Evolutionary conservation across 345 rosid species (phyloP), one percentile per base, ranked within the genome.

Genomic region (Aethionema arabicum): DNA sequence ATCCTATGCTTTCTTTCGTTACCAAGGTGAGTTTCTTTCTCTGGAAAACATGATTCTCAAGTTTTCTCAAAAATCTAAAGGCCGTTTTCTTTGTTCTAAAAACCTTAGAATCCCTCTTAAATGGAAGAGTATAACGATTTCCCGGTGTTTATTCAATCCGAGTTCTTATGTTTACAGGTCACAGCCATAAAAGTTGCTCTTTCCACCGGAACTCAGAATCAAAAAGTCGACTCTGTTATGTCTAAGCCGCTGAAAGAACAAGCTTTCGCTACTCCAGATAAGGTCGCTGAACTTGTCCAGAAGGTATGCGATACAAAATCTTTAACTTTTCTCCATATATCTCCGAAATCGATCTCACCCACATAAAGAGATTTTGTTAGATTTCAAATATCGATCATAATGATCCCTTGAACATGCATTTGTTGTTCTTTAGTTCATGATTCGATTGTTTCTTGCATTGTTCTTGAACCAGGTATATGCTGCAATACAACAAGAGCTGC

Each of bases 1-100:
- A 93, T 78, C 97, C 99, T 58, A 85, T 93, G 96, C 99, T 93
- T 74, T 93, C 96, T 29, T 93, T 93, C 77, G 90, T 77, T n/a
- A 78, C 97, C 72, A 90, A 93, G 97, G 99, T 92, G 63, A 11
- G 63, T 52, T 68, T 59, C 60, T 77, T 15, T n/a, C 30, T 5
- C 4, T 32, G 4, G 11, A 13, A 36, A 37, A 7, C 11, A 33
- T 32, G 21, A 5, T 52, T 58, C 36, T 45, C 43, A 41, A 50
- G 39, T 21, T 27, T 44, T 50, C 51, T 50, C 12, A 33, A 59
- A 43, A 43, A 35, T 42, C 27, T 59, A 33, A 5, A 42, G 11
- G 15, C 41, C 11, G 2, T 49, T 6, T 2, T 40, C n/a, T 8
- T 3, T 2, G 4, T 6, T 40, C 11, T 4, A 40, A n/a, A 40